Evolutionary conservation across 2,329 filamentous ascomycete species (phyloP).

Genomic region (Tolypocladium inflatum): DNA sequence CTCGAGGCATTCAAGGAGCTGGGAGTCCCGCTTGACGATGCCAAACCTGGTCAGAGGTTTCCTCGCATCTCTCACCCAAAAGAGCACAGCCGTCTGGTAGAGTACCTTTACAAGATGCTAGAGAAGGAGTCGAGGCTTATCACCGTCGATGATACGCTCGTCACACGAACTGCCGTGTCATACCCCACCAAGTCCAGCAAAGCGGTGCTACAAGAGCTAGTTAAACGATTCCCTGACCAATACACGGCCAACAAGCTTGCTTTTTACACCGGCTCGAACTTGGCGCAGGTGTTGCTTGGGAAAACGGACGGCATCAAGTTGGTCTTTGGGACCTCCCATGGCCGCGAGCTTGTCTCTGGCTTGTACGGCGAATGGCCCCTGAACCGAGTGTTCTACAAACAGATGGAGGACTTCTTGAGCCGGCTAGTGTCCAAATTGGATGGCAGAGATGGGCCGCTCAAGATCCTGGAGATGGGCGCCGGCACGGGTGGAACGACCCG

Average conservation of each 20-base stretch:
- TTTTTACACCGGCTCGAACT: constrained; percentile 13
- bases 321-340: constrained; percentile 26
- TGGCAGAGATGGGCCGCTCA: constrained; percentile 7
- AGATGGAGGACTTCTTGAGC: constrained; percentile 22
- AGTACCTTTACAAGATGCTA: constrained; percentile 3
- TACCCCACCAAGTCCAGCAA: background rate
- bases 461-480: constrained; percentile 9
- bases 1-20: constrained; percentile 1
- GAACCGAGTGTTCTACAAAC: constrained; percentile 20
- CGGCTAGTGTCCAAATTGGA: background rate
- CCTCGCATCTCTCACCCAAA: background rate
- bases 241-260: constrained; percentile 8
- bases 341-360: constrained; percentile 21
- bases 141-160: background rate
- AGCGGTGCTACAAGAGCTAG: constrained; percentile 1
- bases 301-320: constrained; percentile 25
- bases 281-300: constrained; percentile 19
- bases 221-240: constrained; percentile 1
- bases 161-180: constrained; percentile 4
- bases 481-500: constrained; percentile 24
- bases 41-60: background rate
- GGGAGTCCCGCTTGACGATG: background rate
- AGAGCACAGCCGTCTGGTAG: background rate
- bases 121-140: constrained; percentile 3
- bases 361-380: constrained; percentile 26